Base-by-base conservation (phyloP, 1,284 basidiomycete genomes). In the Cystobasidium pallidum region DNA sequence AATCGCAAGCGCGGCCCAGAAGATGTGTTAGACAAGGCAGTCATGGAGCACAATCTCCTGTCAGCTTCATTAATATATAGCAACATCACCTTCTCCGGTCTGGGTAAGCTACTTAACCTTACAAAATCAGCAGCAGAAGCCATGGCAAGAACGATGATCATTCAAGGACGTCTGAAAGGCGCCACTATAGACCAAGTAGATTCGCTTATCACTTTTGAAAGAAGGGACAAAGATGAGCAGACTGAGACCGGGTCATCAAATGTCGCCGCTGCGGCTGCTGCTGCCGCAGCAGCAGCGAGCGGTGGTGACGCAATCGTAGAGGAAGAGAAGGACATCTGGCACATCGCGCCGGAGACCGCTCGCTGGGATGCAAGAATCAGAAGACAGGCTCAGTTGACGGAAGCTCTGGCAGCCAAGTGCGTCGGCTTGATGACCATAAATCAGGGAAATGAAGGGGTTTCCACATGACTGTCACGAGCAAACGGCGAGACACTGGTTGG, bases 1-100 rank as follows among this genome's bases (percentile, higher is more conserved):
- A 41, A 52, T 19, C 59, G 68, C 82, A 91, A 86, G 73, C 86
- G 87, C 41, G 91, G 91, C 0, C 94, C 95, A 0, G 89, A 91
- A 6, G 98, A 93, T 10, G 94, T 99, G n/a, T 86, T 99, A 36
- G 95, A 98, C 80, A 87, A 94, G 62, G 96, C 96, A 1, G 91
- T 99, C 58, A 91, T 98, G 87, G 95, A 99, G 80, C 96, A 99
- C 83, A 99, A 99, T 80, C 84, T 99, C 19, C 87, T 96, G 73
- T 92, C 94, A 11, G 93, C 92, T 78, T 95, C 92, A 1, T 91
- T 93, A 79, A 76, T 79, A 7, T 79, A 78, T 74, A 74, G 58
- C 80, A 96, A 96, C 78, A 94, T 97, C 82, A 90, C 91, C 7
- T 96, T 96, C 81, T 84, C 86, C 39, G 93, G 92, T 11, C 82